Conservation (phyloP, 192 early-diverging fungal species). For the Coemansia sp. region DNA sequence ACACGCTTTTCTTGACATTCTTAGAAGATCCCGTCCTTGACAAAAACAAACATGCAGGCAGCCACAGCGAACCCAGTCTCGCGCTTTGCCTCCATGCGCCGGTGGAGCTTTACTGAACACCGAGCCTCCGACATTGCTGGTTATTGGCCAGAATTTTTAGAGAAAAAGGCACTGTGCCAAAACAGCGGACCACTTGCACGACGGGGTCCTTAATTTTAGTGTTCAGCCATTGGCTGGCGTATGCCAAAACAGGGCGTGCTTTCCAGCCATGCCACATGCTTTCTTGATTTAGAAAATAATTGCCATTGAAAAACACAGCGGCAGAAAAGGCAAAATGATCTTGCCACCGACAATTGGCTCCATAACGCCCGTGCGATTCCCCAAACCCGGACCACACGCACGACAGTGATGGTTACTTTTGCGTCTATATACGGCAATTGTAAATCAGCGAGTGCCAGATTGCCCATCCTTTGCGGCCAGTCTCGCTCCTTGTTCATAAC, state of each 20-base stretch:
- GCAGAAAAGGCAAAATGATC: conserved; percentile 1
- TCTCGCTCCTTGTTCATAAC: neutral
- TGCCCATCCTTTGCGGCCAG: neutral
- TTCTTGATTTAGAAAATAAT: neutral
- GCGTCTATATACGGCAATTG: neutral
- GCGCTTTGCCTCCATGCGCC: neutral
- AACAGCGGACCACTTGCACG: neutral
- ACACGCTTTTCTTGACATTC: neutral
- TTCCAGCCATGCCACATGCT: neutral
- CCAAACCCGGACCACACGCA: neutral
- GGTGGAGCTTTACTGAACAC: neutral
- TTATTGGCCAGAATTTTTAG: neutral
- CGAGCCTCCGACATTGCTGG: neutral
- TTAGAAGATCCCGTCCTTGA: neutral
- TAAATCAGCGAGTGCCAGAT: neutral
- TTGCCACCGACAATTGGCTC: neutral
- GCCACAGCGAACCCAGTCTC: neutral
- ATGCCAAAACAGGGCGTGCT: neutral
- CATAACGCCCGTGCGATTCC: neutral
- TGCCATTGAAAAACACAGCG: neutral
- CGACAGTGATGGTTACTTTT: neutral
- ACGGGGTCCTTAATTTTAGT: neutral
- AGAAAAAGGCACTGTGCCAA: neutral
- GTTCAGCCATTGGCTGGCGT: neutral
- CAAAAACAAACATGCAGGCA: neutral